Evolutionary conservation across 2,329 filamentous ascomycete genomes (phyloP).

Genomic region (Xylariaceae sp.): DNA sequence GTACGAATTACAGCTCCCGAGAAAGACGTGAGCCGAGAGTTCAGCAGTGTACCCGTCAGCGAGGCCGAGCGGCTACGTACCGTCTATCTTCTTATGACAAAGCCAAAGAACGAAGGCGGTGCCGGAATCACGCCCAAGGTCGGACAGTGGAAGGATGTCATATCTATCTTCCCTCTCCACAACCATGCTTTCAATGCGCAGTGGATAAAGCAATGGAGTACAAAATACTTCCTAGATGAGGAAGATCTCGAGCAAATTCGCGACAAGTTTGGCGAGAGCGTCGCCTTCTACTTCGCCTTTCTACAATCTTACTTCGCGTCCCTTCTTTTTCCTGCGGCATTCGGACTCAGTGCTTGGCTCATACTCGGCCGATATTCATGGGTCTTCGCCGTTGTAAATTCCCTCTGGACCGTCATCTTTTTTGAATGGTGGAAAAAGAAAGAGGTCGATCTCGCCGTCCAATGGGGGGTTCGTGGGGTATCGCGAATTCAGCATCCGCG

Average conservation of each 20-base stretch:
- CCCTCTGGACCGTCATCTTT: constrained; percentile 86
- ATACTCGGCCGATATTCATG: constrained; percentile 84
- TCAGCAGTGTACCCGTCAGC: constrained; percentile 75
- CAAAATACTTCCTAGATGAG: constrained; percentile 67
- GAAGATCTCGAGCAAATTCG: constrained; percentile 74
- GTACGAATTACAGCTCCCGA: constrained; percentile 77
- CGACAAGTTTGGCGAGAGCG: constrained; percentile 76
- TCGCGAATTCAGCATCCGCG: constrained; percentile 79
- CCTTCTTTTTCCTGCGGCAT: constrained; percentile 76
- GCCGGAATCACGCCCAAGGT: constrained; percentile 73
- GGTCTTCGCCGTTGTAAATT: constrained; percentile 76
- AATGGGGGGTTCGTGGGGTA: constrained; percentile 87
- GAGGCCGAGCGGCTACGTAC: constrained; percentile 87
- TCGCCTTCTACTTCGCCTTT: constrained; percentile 96
- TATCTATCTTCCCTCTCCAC: constrained; percentile 77
- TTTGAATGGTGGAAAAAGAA: constrained; percentile 97
- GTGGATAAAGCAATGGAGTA: constrained; percentile 76
- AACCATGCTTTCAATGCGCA: constrained; percentile 74
- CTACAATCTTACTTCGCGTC: constrained; percentile 89
- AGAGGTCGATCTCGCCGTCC: constrained; percentile 80
- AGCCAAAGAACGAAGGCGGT: constrained; percentile 72
- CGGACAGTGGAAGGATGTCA: constrained; percentile 73
- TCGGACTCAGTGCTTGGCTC: constrained; percentile 78
- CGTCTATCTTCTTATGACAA: constrained; percentile 83
- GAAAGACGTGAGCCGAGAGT: constrained; percentile 68